Base-by-base conservation (phyloP, 1,284 basidiomycete genomes). In the Heliocybe sulcata region DNA sequence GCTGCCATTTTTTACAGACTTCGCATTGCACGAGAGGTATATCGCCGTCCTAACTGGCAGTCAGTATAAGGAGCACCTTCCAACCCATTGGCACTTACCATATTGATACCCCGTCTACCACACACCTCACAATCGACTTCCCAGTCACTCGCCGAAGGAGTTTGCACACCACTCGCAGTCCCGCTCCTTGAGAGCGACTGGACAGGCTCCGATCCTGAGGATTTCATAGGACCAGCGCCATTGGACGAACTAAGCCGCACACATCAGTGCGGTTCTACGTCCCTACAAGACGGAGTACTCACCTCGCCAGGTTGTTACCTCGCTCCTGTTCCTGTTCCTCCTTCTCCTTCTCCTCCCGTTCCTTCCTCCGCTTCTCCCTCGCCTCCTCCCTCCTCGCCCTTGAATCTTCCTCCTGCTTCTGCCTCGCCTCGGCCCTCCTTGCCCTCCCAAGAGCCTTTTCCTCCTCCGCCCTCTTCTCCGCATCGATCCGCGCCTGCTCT, bases 51-150 rank as follows among this genome's bases (percentile, higher is more conserved):
- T 92, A 33, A 20, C 26, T 54, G 54, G 47, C 33, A 59, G 35
- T 47, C 54, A 31, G 38, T 23, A 16, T 4, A 25, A 22, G 23
- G 16, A 25, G 19, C 31, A n/a, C 45, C 2, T 16, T 22, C 50
- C 50, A 42, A 48, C 6, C 29, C 6, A 31, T 4, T n/a, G 4
- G 3, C 54, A 64, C 80, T 57, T 59, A 90, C 90, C 59, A 83
- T 66, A 65, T 92, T 93, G 55, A 82, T 70, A 9, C 89, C 89
- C 31, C 73, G 76, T 54, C 77, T 76, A 52, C 77, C 77, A 65
- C 92, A 94, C 20, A 94, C 76, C 64, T 94, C 92, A 66, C 92
- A 94, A 63, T 88, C 84, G 47, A 94, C 73, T 55, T 88, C 82
- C 92, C 92, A 94, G 57, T 87, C 81, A 52, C 83, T 85, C 19